Percentiles rank a stretch among this genome's conserved stretches.
Evolutionary conservation across 1,139 yeast species (phyloP).

Genomic region (Candida glucosophila): DNA sequence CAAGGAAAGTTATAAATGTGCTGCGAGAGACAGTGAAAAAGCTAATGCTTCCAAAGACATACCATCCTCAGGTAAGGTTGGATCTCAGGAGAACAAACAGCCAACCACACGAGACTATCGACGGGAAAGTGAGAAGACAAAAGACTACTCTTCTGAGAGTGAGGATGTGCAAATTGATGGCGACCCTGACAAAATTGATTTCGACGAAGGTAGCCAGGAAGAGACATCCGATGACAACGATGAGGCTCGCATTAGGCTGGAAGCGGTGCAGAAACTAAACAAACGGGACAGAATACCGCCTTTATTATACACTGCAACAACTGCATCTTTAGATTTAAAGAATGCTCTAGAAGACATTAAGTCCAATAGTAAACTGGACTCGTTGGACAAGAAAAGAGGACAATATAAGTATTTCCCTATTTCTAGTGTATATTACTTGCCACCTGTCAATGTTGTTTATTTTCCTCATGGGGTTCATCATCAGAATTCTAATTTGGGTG

Average conservation of each 20-base stretch:
- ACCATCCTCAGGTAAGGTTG: slow-evolving; percentile 3
- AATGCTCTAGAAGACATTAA: slow-evolving; percentile 5
- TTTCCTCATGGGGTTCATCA: slow-evolving; percentile 54
- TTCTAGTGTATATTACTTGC: slow-evolving; percentile 46
- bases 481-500: slow-evolving; percentile 8
- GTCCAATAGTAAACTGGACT: slow-evolving; percentile 1
- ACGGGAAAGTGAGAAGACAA: too few species aligned
- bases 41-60: slow-evolving; percentile 4
- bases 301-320: slow-evolving; percentile 6
- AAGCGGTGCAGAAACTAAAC: slow-evolving; percentile 4
- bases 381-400: slow-evolving; percentile 5
- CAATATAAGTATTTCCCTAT: slow-evolving; percentile 49
- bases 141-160: slow-evolving; percentile 3
- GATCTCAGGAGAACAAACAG: slow-evolving; percentile 2
- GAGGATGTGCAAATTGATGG: too few species aligned
- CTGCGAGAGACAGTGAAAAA: slow-evolving; percentile 6
- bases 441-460: slow-evolving; percentile 53
- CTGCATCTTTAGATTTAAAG: slow-evolving; percentile 8
- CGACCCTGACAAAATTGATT: slow-evolving; percentile 5
- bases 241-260: too few species aligned
- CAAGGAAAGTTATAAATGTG: slow-evolving; percentile 15
- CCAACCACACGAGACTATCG: too few species aligned
- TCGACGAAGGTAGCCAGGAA: slow-evolving; percentile 5
- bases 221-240: slow-evolving; percentile 2
- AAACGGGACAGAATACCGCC: slow-evolving; percentile 7